A percentile compares a stretch with the other conserved stretches of the same genome.
These are phyloP conservation scores for Penium margaritaceum DNA, from an alignment of 139 green algal genomes.

Conservation along the genomic window DNA sequence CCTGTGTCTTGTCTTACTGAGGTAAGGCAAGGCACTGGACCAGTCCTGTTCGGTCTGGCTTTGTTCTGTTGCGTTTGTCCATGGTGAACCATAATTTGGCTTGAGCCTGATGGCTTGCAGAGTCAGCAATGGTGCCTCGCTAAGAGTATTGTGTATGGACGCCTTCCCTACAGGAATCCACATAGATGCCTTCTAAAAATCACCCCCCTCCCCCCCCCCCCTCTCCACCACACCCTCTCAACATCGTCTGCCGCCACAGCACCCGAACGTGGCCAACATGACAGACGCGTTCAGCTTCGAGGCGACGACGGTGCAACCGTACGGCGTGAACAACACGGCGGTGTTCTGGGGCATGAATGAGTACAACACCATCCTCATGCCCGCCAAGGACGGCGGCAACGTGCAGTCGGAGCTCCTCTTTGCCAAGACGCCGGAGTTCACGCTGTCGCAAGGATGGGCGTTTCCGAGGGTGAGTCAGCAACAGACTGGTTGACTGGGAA, in stretches of 20 bases:
- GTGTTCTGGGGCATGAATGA: conserved; percentile 17
- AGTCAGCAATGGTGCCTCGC: too few species aligned
- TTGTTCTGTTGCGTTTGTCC: neutral
- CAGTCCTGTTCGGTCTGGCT: neutral
- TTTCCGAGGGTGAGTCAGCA: conserved; percentile 33
- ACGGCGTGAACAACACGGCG: conserved; percentile 21
- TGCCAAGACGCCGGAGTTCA: conserved; percentile 24
- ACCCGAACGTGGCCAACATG: conserved; percentile 21
- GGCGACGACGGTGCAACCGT: conserved; percentile 12
- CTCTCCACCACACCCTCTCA: neutral
- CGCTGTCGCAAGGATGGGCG: conserved; percentile 18
- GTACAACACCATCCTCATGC: conserved; percentile 29
- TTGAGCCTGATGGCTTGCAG: neutral
- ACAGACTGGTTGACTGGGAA: too few species aligned
- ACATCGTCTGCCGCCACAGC: neutral
- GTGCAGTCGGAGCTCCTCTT: conserved; percentile 38
- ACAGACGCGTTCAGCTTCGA: conserved; percentile 28
- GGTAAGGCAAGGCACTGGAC: too few species aligned
- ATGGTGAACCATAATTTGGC: neutral
- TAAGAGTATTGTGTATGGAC: too few species aligned
- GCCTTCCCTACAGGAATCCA: too few species aligned
- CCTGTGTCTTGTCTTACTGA: neutral
- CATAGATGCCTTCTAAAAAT: neutral
- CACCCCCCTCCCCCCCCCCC: neutral
- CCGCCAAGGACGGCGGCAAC: conserved; percentile 18